Percentiles rank a stretch among this genome's conserved stretches.
Evolutionary conservation across 1,139 yeast species (phyloP).

Genomic region (Zygoascus sp.): DNA sequence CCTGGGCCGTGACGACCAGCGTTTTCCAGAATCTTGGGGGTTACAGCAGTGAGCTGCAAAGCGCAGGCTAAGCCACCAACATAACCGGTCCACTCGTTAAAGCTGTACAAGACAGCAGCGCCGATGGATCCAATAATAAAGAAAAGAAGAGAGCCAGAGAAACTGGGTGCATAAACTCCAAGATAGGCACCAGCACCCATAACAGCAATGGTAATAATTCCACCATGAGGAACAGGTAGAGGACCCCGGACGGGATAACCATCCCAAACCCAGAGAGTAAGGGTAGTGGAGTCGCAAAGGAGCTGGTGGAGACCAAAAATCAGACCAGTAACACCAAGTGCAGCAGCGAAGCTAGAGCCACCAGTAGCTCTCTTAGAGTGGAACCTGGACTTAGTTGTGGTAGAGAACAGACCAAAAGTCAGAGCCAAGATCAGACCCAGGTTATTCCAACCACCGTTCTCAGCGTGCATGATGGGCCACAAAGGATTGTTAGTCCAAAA

Average conservation of each 20-base stretch:
- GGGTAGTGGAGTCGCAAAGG: constrained; percentile 77
- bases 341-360: constrained; percentile 43
- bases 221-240: constrained; percentile 83
- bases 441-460: constrained; percentile 81
- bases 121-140: constrained; percentile 46
- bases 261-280: constrained; percentile 90
- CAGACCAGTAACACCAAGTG: constrained; percentile 73
- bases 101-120: constrained; percentile 46
- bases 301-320: constrained; percentile 70
- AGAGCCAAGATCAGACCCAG: constrained; percentile 66
- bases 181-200: constrained; percentile 55
- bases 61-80: constrained; percentile 68
- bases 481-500: constrained; percentile 85
- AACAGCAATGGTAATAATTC: constrained; percentile 52
- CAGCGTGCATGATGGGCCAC: constrained; percentile 89
- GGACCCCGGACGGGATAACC: constrained; percentile 90
- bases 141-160: constrained; percentile 20
- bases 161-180: constrained; percentile 36
- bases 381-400: constrained; percentile 2
- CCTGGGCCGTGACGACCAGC: constrained; percentile 59
- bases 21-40: constrained; percentile 60
- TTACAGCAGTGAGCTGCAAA: constrained; percentile 55
- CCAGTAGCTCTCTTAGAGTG: constrained; percentile 12
- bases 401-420: constrained; percentile 27
- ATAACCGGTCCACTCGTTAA: constrained; percentile 78